Conservation (phyloP, 805 yeast genomes). For the Scheffersomyces amazonensis region DNA sequence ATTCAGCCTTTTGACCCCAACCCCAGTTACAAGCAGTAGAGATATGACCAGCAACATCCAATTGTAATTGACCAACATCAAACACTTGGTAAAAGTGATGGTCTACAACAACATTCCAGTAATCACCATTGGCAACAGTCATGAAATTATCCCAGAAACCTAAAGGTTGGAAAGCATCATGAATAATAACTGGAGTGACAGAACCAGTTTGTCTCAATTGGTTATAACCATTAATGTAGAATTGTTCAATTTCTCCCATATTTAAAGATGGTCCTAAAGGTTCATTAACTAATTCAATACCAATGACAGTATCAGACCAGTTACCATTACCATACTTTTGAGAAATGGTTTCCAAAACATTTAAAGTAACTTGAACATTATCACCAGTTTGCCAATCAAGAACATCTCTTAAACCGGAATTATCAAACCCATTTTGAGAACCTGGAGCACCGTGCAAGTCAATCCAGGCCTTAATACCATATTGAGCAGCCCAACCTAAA, state of each 20-base stretch:
- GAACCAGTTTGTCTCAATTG: conserved; percentile 56
- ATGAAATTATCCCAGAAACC: conserved; percentile 64
- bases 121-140: conserved; percentile 21
- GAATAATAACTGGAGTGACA: conserved; percentile 60
- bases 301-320: conserved; percentile 71
- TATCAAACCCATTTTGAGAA: conserved; percentile 94
- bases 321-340: conserved; percentile 60
- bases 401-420: conserved; percentile 78
- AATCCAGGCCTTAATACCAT: conserved; percentile 76
- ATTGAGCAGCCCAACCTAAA: conserved; percentile 64
- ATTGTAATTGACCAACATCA: conserved; percentile 55
- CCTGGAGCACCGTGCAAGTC: conserved; percentile 98
- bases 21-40: conserved; percentile 31
- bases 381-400: conserved; percentile 54
- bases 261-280: conserved; percentile 76
- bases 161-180: conserved; percentile 72
- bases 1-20: conserved; percentile 37
- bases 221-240: conserved; percentile 61
- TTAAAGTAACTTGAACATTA: conserved; percentile 52
- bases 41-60: conserved; percentile 62
- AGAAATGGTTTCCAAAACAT: conserved; percentile 53
- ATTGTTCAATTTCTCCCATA: conserved; percentile 55
- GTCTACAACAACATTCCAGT: conserved; percentile 74
- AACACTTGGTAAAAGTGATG: conserved; percentile 93
- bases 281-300: conserved; percentile 85